Evolutionary conservation across 2,329 filamentous ascomycete genomes (phyloP).

Genomic region (Trichoderma koningiopsis): DNA sequence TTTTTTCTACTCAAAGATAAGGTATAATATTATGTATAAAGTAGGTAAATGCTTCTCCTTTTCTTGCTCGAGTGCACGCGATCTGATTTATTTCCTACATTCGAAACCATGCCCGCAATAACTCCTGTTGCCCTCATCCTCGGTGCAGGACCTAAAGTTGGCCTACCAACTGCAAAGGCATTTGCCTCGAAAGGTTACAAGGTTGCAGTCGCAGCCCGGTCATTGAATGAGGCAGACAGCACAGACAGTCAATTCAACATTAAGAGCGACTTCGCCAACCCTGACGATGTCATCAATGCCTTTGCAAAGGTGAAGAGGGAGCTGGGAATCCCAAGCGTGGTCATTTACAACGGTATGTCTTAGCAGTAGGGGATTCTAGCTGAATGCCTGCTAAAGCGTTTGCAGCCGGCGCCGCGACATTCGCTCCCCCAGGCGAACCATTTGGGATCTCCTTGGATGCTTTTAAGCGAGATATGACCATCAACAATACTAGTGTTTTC

Average conservation of each 20-base stretch:
- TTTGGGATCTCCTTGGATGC: conserved; percentile 12
- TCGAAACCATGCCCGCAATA: conserved; percentile 1
- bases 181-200: conserved; percentile 16
- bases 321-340: conserved; percentile 5
- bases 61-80: background rate
- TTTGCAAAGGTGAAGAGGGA: background rate
- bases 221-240: conserved; percentile 14
- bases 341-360: conserved; percentile 18
- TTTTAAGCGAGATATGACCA: conserved; percentile 5
- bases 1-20: background rate
- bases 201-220: conserved; percentile 16
- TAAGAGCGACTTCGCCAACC: conserved; percentile 12
- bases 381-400: background rate
- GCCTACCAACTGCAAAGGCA: background rate
- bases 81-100: background rate
- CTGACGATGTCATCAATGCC: conserved; percentile 11
- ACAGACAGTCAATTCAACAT: conserved; percentile 13
- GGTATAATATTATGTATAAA: background rate
- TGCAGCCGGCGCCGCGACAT: conserved; percentile 8
- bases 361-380: background rate
- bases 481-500: conserved; percentile 17
- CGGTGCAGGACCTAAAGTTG: conserved; percentile 7
- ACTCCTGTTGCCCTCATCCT: conserved; percentile 10
- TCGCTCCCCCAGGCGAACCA: background rate
- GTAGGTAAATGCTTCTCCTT: background rate